Evolutionary conservation across 2,329 filamentous ascomycete species (phyloP).

Genomic region (Podosphaera xanthii): DNA sequence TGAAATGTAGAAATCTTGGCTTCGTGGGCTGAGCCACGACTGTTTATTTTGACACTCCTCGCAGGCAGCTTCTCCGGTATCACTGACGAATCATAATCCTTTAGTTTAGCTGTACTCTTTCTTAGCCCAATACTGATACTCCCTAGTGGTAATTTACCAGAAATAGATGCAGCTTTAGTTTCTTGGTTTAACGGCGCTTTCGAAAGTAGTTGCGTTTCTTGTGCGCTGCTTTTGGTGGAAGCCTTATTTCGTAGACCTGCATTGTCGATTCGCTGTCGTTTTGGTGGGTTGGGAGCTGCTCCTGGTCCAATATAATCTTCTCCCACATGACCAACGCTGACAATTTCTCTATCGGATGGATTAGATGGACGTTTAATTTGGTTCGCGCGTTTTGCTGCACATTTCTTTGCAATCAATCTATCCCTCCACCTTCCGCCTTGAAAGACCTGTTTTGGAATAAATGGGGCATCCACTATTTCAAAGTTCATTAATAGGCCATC

Average conservation of each 20-base stretch:
- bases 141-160: slow-evolving; percentile 19
- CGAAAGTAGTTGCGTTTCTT: neutral
- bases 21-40: slow-evolving; percentile 2
- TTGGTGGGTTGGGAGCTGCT: slow-evolving; percentile 15
- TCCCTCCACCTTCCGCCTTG: slow-evolving; percentile 91
- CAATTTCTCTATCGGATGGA: slow-evolving; percentile 10
- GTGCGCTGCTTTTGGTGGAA: neutral
- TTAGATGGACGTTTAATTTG: slow-evolving; percentile 3
- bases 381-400: slow-evolving; percentile 21
- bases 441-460: slow-evolving; percentile 40
- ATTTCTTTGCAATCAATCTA: slow-evolving; percentile 57
- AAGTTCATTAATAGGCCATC: slow-evolving; percentile 93
- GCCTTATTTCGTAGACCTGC: slow-evolving; percentile 12
- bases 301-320: slow-evolving; percentile 16
- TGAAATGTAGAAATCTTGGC: slow-evolving; percentile 10
- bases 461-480: slow-evolving; percentile 43
- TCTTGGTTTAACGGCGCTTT: neutral
- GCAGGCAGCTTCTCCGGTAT: slow-evolving; percentile 14
- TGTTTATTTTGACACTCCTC: slow-evolving; percentile 12
- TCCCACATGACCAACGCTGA: slow-evolving; percentile 9
- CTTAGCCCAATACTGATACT: slow-evolving; percentile 15
- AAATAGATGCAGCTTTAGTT: slow-evolving; percentile 3
- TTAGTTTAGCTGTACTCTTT: slow-evolving; percentile 7
- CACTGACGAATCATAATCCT: slow-evolving; percentile 12
- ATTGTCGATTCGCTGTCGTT: slow-evolving; percentile 23